Conservation (phyloP, 2,329 filamentous ascomycete genomes). For the Mollisia scopiformis region DNA sequence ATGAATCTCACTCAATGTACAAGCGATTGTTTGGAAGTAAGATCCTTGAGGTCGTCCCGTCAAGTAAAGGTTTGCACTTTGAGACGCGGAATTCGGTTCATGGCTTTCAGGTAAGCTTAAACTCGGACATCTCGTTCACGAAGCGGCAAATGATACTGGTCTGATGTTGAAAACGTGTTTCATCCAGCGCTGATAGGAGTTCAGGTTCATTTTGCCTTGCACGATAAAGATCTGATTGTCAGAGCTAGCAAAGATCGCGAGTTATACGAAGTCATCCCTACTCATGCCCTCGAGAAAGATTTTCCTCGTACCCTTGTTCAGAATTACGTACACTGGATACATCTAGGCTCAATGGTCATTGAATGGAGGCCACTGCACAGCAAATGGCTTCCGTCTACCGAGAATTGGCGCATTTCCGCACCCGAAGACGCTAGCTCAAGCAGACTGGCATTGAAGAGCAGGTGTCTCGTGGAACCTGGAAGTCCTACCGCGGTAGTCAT, state of each 20-base stretch:
- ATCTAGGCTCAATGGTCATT: slow-evolving; percentile 7
- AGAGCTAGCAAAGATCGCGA: slow-evolving; percentile 6
- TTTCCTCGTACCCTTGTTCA: slow-evolving; percentile 18
- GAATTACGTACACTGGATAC: slow-evolving; percentile 23
- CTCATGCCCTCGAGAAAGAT: slow-evolving; percentile 7
- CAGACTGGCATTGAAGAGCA: background rate
- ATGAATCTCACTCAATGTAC: slow-evolving; percentile 36
- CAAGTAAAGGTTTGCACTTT: slow-evolving; percentile 40
- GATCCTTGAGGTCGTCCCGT: slow-evolving; percentile 39
- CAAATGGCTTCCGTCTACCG: slow-evolving; percentile 34
- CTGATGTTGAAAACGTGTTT: slow-evolving; percentile 15
- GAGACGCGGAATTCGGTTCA: slow-evolving; percentile 32
- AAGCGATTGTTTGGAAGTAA: slow-evolving; percentile 25
- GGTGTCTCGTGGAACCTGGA: slow-evolving; percentile 37
- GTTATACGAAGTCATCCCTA: slow-evolving; percentile 22
- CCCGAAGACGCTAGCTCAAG: background rate
- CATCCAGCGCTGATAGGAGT: background rate
- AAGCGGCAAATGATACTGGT: background rate
- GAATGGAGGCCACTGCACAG: slow-evolving; percentile 27
- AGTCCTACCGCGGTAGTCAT: slow-evolving; percentile 41
- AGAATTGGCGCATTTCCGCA: slow-evolving; percentile 33
- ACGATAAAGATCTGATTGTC: slow-evolving; percentile 36
- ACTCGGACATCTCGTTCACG: background rate
- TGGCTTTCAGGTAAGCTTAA: slow-evolving; percentile 30
- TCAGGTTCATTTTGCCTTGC: slow-evolving; percentile 39